Evolutionary conservation across 495 filamentous ascomycete species (phyloP).

Genomic region (Penicillium diatomitis): DNA sequence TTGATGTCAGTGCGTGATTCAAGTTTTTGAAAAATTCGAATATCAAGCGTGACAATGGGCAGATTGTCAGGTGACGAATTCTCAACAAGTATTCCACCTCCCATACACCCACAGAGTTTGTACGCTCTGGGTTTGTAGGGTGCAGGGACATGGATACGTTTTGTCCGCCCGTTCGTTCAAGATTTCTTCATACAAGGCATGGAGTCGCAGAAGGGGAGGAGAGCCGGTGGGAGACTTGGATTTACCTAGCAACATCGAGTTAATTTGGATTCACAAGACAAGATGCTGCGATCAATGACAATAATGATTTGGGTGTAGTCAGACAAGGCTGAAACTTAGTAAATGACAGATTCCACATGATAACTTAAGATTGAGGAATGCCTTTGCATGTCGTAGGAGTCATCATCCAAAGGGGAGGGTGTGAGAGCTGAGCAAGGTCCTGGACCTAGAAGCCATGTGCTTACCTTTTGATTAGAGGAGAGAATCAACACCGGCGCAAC

Average conservation of each 20-base stretch:
- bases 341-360: constrained; percentile 74
- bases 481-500: constrained; percentile 1
- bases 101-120: constrained; percentile 70
- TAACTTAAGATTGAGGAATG: constrained; percentile 96
- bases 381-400: constrained; percentile 75
- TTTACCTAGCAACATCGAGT: constrained; percentile 46
- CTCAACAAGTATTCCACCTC: constrained; percentile 84
- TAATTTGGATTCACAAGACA: constrained; percentile 27
- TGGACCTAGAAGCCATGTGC: constrained; percentile 5
- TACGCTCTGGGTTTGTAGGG: constrained; percentile 67
- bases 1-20: constrained; percentile 10
- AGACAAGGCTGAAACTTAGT: constrained; percentile 99
- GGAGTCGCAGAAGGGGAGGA: constrained; percentile 9
- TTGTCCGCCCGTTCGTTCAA: constrained; percentile 99
- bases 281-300: constrained; percentile 12
- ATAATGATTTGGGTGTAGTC: constrained; percentile 37
- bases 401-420: constrained; percentile 55
- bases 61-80: constrained; percentile 86
- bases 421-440: constrained; percentile 10
- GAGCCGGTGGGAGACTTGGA: constrained; percentile 13
- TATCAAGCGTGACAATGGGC: constrained; percentile 13
- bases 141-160: constrained; percentile 58
- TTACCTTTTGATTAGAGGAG: constrained; percentile 46
- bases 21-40: neutral
- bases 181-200: constrained; percentile 64